phyloP scores from a whole-genome alignment of 2,329 filamentous ascomycete genomes.

The Lachnellula arida region DNA sequence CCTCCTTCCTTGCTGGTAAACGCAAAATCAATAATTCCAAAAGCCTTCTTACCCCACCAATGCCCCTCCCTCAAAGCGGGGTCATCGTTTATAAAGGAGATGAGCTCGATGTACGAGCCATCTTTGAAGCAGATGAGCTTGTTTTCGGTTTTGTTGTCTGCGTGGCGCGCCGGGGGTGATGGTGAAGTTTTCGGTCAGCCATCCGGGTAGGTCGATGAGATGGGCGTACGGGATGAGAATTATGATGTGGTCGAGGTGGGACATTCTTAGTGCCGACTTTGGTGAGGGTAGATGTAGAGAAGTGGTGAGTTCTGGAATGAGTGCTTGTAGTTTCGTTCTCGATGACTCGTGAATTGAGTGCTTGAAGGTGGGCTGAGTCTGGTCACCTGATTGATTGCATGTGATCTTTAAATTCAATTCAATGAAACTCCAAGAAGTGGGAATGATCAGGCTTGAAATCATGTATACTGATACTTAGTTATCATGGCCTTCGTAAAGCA shows the following conservation, averaged over 20 bases:
- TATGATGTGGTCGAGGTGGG: conserved; percentile 57
- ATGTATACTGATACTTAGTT: no score
- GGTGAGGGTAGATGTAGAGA: background rate
- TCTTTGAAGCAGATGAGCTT: conserved; percentile 58
- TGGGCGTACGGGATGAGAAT: conserved; percentile 52
- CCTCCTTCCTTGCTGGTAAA: conserved; percentile 39
- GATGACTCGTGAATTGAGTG: no score
- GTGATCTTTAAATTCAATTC: no score
- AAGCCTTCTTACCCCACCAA: conserved; percentile 51
- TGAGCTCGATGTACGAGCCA: conserved; percentile 58
- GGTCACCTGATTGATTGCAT: no score
- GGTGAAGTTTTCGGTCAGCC: conserved; percentile 50
- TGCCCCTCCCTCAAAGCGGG: conserved; percentile 39
- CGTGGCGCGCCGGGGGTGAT: conserved; percentile 57
- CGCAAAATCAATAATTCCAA: conserved; percentile 58
- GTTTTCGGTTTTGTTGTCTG: conserved; percentile 57
- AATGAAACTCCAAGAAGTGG: no score
- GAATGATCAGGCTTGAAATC: no score
- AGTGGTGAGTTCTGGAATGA: no score
- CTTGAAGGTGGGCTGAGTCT: no score
- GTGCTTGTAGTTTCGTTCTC: no score
- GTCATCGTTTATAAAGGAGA: conserved; percentile 29
- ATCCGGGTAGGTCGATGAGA: conserved; percentile 43
- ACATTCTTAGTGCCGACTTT: background rate
- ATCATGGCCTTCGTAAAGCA: no score